A percentile compares a stretch with the other conserved stretches of the same genome.
Conservation (phyloP, 1,139 yeast genomes). For the Lodderomyces parapsilosis region DNA sequence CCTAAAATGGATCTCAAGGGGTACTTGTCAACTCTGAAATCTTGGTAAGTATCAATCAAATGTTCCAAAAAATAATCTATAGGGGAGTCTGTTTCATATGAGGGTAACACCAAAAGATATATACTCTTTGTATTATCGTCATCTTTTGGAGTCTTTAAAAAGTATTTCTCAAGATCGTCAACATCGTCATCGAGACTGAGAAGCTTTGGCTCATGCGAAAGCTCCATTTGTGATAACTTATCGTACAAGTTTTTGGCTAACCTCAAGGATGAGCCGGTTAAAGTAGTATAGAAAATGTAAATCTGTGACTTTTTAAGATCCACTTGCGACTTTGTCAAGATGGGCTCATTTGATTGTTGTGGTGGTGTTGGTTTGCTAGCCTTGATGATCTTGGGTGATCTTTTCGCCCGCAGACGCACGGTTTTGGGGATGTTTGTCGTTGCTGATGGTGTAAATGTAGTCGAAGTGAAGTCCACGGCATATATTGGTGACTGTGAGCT, state of each 20-base stretch:
- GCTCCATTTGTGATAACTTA: constrained; percentile 29
- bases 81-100: constrained; percentile 91
- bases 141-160: constrained; percentile 58
- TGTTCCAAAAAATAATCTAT: constrained; percentile 84
- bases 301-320: constrained; percentile 46
- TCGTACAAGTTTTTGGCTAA: constrained; percentile 55
- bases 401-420: constrained; percentile 23
- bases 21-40: constrained; percentile 80
- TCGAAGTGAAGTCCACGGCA: constrained; percentile 46
- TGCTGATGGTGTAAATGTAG: constrained; percentile 27
- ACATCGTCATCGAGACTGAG: constrained; percentile 76
- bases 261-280: constrained; percentile 79
- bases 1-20: constrained; percentile 72
- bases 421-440: constrained; percentile 24
- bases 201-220: constrained; percentile 49
- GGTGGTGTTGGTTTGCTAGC: constrained; percentile 30
- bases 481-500: constrained; percentile 33
- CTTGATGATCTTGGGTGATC: constrained; percentile 40
- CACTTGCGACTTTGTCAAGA: constrained; percentile 31
- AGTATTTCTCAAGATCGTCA: constrained; percentile 81
- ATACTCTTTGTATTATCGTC: constrained; percentile 30
- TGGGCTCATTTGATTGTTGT: constrained; percentile 18
- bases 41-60: constrained; percentile 75
- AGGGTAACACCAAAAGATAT: constrained; percentile 80
- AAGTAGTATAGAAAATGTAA: constrained; percentile 74